Evolutionary conservation across 1,284 basidiomycete genomes (phyloP).

Genomic region (Cryptococcus sp.): DNA sequence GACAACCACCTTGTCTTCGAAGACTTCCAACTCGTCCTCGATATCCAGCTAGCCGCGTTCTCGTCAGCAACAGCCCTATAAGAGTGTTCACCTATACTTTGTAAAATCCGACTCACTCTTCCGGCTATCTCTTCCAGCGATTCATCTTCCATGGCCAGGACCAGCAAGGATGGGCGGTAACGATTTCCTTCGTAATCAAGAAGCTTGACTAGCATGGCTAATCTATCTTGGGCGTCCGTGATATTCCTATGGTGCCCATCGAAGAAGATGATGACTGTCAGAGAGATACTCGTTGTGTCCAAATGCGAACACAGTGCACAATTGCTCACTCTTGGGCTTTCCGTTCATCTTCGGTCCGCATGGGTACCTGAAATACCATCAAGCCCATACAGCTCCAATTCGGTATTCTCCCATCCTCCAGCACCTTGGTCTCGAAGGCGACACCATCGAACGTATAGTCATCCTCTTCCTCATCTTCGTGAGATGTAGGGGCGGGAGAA

Average conservation of each 20-base stretch:
- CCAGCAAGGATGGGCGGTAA: slow-evolving; percentile 32
- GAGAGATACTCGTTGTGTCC: not conserved
- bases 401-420: slow-evolving; percentile 16
- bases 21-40: slow-evolving; percentile 21
- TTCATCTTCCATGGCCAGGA: slow-evolving; percentile 47
- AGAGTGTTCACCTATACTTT: not conserved
- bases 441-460: slow-evolving; percentile 24
- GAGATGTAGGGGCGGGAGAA: slow-evolving; percentile 5
- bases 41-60: slow-evolving; percentile 28
- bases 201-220: slow-evolving; percentile 24
- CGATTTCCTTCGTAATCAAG: slow-evolving; percentile 17
- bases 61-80: not conserved
- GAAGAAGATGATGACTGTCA: not conserved
- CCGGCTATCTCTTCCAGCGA: slow-evolving; percentile 32
- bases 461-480: slow-evolving; percentile 9
- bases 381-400: slow-evolving; percentile 28
- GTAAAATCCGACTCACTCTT: slow-evolving; percentile 20
- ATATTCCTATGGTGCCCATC: slow-evolving; percentile 22
- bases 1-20: slow-evolving; percentile 27
- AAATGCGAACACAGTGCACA: not conserved
- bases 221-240: slow-evolving; percentile 37
- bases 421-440: slow-evolving; percentile 21
- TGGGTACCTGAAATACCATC: slow-evolving; percentile 38
- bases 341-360: slow-evolving; percentile 13
- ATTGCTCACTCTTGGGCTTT: slow-evolving; percentile 19